Evolutionary conservation across 331 rosid genomes (phyloP).

Genomic region (Pyrus hybrid): DNA sequence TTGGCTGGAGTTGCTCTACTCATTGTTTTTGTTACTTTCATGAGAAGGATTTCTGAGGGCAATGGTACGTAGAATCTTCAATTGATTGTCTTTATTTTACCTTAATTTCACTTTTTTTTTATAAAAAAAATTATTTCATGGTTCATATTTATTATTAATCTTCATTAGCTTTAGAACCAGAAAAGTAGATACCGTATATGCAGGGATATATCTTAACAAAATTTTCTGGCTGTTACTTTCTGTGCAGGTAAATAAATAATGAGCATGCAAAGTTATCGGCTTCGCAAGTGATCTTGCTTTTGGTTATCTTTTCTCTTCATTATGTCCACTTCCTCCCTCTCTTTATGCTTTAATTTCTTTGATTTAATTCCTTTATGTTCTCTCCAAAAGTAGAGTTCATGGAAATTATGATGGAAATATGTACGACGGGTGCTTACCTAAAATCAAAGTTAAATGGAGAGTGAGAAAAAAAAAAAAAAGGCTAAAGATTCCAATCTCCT

Average conservation of each 20-base stretch:
- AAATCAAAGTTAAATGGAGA: slow-evolving; percentile 14
- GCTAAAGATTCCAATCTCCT: slow-evolving; percentile 27
- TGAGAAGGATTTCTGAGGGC: slow-evolving; percentile 48
- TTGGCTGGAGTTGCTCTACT: slow-evolving; percentile 68
- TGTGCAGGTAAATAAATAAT: slow-evolving; percentile 11
- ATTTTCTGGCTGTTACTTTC: neutral
- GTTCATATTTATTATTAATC: neutral
- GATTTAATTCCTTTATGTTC: slow-evolving; percentile 3
- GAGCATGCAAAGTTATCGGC: slow-evolving; percentile 5
- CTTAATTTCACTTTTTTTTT: too few species aligned
- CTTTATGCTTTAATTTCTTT: slow-evolving; percentile 5
- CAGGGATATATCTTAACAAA: neutral
- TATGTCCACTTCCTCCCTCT: slow-evolving; percentile 13
- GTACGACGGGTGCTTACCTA: slow-evolving; percentile 18
- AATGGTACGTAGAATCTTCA: slow-evolving; percentile 24
- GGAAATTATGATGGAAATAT: slow-evolving; percentile 21
- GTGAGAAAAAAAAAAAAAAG: slow-evolving; percentile 11
- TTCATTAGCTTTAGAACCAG: neutral
- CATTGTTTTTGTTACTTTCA: slow-evolving; percentile 55
- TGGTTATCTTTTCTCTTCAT: slow-evolving; percentile 7
- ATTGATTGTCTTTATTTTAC: neutral
- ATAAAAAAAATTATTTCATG: neutral
- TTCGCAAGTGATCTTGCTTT: neutral
- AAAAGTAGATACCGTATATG: neutral
- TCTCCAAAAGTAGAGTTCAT: slow-evolving; percentile 19